A percentile compares a stretch with the other conserved stretches of the same genome.
These are phyloP conservation scores for Sphaerobolus stellatus DNA, from an alignment of 1,284 basidiomycete genomes.

Conservation along the genomic window DNA sequence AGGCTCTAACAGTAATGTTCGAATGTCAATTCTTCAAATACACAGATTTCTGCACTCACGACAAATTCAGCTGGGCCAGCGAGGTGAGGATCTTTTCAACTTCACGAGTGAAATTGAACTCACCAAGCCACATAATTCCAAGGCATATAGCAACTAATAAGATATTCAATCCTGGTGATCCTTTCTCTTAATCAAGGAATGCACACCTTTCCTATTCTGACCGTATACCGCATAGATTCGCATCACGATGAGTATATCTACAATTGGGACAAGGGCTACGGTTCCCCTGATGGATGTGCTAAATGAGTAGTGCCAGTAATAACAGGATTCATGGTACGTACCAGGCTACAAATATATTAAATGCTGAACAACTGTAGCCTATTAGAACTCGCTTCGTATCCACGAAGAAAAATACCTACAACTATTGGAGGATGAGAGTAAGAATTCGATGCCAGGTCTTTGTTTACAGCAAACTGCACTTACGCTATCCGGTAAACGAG, in stretches of 20 bases:
- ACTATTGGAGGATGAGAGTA: background rate
- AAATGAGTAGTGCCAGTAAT: background rate
- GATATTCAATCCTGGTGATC: background rate
- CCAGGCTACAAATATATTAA: background rate
- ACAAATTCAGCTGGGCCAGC: background rate
- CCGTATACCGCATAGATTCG: constrained; percentile 8
- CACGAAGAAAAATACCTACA: background rate
- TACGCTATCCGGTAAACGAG: background rate
- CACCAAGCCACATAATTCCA: constrained; percentile 7
- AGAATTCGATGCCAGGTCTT: background rate
- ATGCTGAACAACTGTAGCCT: background rate
- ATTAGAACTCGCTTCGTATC: background rate
- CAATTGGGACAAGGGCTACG: background rate
- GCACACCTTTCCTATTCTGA: background rate
- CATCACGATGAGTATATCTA: constrained; percentile 8
- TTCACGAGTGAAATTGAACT: background rate
- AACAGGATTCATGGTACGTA: background rate
- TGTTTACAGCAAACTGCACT: background rate
- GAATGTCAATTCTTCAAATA: background rate
- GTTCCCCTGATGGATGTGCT: background rate
- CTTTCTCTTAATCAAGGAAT: background rate
- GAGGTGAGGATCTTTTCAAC: background rate
- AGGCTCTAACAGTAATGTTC: background rate
- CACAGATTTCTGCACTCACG: background rate
- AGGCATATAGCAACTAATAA: constrained; percentile 2